A percentile compares a stretch with the other conserved stretches of the same genome.
Evolutionary conservation across 225 moss, liverwort and hornwort species (phyloP).

Genomic region (Polytrichum commune): DNA sequence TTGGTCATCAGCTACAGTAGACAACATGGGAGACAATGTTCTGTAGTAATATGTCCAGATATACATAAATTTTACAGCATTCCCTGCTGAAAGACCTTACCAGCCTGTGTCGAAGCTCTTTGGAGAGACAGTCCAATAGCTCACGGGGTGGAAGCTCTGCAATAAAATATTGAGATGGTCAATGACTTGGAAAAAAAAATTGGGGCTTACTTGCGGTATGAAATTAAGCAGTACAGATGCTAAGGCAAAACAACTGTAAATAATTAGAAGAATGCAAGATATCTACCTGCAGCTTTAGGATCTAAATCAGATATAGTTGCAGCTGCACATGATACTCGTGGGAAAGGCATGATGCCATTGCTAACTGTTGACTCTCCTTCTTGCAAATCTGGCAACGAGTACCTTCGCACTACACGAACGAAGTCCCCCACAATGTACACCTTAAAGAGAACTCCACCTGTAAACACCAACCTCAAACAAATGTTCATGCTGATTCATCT

Average conservation of each 20-base stretch:
- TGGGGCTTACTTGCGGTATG: not conserved
- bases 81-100: constrained; percentile 9
- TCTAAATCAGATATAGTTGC: constrained; percentile 46
- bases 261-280: not conserved
- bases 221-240: not conserved
- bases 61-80: not conserved
- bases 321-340: constrained; percentile 51
- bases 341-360: constrained; percentile 45
- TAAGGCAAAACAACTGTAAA: not conserved
- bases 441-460: constrained; percentile 60
- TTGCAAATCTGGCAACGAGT: constrained; percentile 47
- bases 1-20: not conserved
- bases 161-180: not conserved
- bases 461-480: not conserved
- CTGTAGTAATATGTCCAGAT: not conserved
- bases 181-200: not conserved
- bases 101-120: constrained; percentile 49
- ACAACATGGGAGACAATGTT: not conserved
- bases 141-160: constrained; percentile 43
- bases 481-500: no score
- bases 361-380: constrained; percentile 34
- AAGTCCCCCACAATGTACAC: constrained; percentile 51
- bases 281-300: constrained; percentile 50
- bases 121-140: constrained; percentile 46
- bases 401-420: constrained; percentile 50